Percentiles rank a stretch among this genome's conserved stretches.
Conservation (phyloP, 768 basidiomycete genomes). For the Pleurotus tuber-regium region DNA sequence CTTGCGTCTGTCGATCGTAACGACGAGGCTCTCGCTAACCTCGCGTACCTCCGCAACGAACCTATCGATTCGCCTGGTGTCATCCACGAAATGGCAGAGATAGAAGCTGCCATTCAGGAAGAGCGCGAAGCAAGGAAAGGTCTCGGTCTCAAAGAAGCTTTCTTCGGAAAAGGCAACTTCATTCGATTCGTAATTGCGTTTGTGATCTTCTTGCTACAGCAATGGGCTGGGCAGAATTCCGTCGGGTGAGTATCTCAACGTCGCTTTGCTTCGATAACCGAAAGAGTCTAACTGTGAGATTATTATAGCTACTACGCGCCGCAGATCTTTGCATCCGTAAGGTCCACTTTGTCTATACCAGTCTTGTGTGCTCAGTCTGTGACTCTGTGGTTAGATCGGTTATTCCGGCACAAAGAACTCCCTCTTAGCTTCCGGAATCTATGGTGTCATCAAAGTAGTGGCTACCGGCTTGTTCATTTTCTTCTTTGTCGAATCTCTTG, state of each 20-base stretch:
- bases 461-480: slow-evolving; percentile 67
- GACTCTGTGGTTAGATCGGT: slow-evolving; percentile 48
- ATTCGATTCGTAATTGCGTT: slow-evolving; percentile 82
- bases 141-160: slow-evolving; percentile 65
- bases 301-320: slow-evolving; percentile 68
- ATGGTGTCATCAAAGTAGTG: slow-evolving; percentile 65
- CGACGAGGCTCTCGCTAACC: slow-evolving; percentile 27
- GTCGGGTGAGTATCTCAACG: slow-evolving; percentile 51
- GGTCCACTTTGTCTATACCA: slow-evolving; percentile 15
- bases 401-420: slow-evolving; percentile 56
- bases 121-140: slow-evolving; percentile 51
- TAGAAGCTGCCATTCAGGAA: slow-evolving; percentile 28
- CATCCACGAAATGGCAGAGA: slow-evolving; percentile 28
- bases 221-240: slow-evolving; percentile 84
- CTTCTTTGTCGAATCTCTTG: slow-evolving; percentile 64
- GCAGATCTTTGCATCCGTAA: slow-evolving; percentile 65
- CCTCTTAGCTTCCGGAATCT: slow-evolving; percentile 71
- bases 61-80: slow-evolving; percentile 27
- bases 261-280: neutral
- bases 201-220: slow-evolving; percentile 75
- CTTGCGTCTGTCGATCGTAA: slow-evolving; percentile 33
- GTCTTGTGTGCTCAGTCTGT: slow-evolving; percentile 1
- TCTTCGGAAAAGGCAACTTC: slow-evolving; percentile 79
- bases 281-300: neutral
- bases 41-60: slow-evolving; percentile 30